These are phyloP conservation scores for Solanum gracilifrons DNA, from an alignment of 257 asterid genomes.

Conservation along the genomic window DNA sequence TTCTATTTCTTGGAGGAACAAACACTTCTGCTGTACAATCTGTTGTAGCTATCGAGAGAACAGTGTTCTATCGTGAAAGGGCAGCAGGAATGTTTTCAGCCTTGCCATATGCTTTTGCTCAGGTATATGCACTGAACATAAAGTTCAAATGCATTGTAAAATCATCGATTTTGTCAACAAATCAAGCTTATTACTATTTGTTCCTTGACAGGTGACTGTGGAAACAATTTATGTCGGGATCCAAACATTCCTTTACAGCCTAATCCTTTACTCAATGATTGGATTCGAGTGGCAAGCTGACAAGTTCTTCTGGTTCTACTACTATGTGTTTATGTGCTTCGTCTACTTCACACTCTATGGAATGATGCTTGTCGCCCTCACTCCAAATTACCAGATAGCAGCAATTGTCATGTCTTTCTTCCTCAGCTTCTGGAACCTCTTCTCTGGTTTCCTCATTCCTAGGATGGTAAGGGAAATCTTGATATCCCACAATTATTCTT, in stretches of 20 bases:
- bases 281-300: slow-evolving; percentile 30
- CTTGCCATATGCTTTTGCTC: slow-evolving; percentile 67
- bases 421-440: slow-evolving; percentile 68
- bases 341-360: slow-evolving; percentile 29
- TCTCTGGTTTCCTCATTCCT: slow-evolving; percentile 63
- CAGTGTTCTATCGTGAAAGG: slow-evolving; percentile 55
- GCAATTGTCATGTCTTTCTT: slow-evolving; percentile 59
- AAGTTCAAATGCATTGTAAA: neutral
- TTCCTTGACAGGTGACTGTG: slow-evolving; percentile 33
- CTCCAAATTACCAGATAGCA: slow-evolving; percentile 61
- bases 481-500: neutral
- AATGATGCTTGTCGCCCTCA: slow-evolving; percentile 52
- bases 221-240: slow-evolving; percentile 41
- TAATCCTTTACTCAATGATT: slow-evolving; percentile 23
- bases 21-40: slow-evolving; percentile 60
- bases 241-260: slow-evolving; percentile 24
- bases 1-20: slow-evolving; percentile 57
- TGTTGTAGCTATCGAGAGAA: slow-evolving; percentile 57
- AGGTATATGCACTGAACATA: slow-evolving; percentile 18
- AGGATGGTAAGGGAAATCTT: slow-evolving; percentile 32
- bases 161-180: neutral
- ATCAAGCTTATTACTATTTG: neutral
- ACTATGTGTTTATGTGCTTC: slow-evolving; percentile 24
- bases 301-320: slow-evolving; percentile 47
- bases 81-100: slow-evolving; percentile 69